Conservation (phyloP, 2,329 filamentous ascomycete species). For the Pseudocercospora pini-densiflorae region DNA sequence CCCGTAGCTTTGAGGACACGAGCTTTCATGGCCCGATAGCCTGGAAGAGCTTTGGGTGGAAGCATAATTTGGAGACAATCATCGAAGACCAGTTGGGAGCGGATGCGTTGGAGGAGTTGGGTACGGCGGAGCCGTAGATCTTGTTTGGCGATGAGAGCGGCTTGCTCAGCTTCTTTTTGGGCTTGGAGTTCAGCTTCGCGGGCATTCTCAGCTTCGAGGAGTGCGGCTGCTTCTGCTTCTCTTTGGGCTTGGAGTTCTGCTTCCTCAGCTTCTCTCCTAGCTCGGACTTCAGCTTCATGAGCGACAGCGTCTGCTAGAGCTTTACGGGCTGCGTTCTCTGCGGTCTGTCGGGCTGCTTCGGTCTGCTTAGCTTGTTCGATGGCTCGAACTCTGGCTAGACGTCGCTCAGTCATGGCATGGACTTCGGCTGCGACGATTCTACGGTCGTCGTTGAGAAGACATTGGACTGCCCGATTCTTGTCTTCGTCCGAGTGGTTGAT, state of each 20-base stretch:
- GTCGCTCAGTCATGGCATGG: not conserved
- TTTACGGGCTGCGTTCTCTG: not conserved
- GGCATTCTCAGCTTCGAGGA: not conserved
- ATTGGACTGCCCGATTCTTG: not conserved
- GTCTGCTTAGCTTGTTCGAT: not conserved
- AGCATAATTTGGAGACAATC: not conserved
- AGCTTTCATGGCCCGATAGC: not conserved
- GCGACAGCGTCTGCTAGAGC: not conserved
- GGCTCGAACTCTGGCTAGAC: not conserved
- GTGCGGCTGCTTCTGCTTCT: not conserved
- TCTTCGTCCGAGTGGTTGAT: not conserved
- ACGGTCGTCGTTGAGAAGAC: not conserved
- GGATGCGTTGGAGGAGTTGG: not conserved
- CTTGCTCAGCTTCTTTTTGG: not conserved
- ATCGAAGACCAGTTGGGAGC: not conserved
- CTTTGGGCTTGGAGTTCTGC: not conserved
- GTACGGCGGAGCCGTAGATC: not conserved
- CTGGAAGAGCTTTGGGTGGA: not conserved
- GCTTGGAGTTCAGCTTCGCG: not conserved
- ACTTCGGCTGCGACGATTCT: not conserved
- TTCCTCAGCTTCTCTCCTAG: not conserved
- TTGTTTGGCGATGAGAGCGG: not conserved
- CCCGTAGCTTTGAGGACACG: not conserved
- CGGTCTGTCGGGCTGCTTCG: not conserved
- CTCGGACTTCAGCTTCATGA: not conserved